Evolutionary conservation across 805 yeast species (phyloP), one percentile per base, ranked within the genome.

Genomic region (Saccharomycopsis sp.): DNA sequence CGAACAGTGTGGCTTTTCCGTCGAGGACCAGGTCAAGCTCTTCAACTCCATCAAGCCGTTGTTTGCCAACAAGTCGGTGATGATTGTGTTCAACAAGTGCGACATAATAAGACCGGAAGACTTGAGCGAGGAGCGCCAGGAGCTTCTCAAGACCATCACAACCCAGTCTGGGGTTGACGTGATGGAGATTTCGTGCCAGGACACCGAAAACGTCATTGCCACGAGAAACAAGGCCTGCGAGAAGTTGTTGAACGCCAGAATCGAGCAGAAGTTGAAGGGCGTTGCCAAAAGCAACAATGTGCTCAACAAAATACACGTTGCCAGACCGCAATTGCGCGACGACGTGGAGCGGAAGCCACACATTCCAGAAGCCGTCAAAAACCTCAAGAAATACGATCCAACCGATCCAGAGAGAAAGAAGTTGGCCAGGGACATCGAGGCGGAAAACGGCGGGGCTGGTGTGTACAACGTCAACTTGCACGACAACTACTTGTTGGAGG

Each of bases 371-470:
- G 85, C 82, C 34, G 87, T 80, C 62, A 78, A 79, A 67, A 64
- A 63, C 15, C 65, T 82, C 66, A 79, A 75, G 68, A 87, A 85
- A 72, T 91, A 87, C 70, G 94, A 89, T 72, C 71, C 78, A 21
- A 79, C 79, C 64, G 97, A 90, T 73, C 94, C 96, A 63, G 79
- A 87, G 68, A 84, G 96, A 72, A 82, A 91, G 70, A 78, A 68
- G 64, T 80, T 94, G 67, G 91, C 96, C 46, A 82, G 89, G 68
- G 98, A 94, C 70, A 78, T 91, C 62, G 99, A 94, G 76, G 86
- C 80, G 53, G 97, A 87, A 71, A 89, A 94, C 67, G 99, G 99
- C 70, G 99, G 99, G 70, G 97, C 99, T 50, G 99, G 99, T 79
- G 99, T 94, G 40, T 94, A 76, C 79, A 94, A 91, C 76, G 82